Evolutionary conservation across 169 alveolate genomes (phyloP), one percentile per base, ranked within the genome.

Genomic region (Cryptosporidium ryanae): DNA sequence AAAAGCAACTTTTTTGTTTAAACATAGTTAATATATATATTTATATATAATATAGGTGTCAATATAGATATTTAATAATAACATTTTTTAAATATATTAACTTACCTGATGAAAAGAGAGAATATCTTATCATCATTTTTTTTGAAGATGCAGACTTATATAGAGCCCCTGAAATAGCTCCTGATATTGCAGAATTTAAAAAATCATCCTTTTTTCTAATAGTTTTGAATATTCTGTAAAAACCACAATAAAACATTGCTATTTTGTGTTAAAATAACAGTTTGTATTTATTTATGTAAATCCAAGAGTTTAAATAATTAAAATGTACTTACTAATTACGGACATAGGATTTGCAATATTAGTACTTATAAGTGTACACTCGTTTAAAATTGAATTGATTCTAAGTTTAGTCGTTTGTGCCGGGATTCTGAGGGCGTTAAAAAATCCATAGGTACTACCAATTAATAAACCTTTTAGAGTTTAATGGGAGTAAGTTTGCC

Each of bases 111-210:
- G 87, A 55, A 7, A 61, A 10, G 2, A 76, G 6, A 25, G 87
- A 54, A 44, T 76, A 76, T 48, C 76, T 76, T 44, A 49, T 61
- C 70, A 76, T 59, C 15, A 76, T 61, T 23, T 44, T 59, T 25
- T 15, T 59, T 21, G 87, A 76, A 12, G 87, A 76, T 21, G 87
- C 55, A 6, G 76, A 76, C 70, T 94, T 94, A 64, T 93, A 94
- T 6, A 94, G 83, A 29, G 95, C 96, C n/a, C 97, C 97, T 2
- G 97, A 87, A 43, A 90, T 68, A n/a, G 91, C 84, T 1, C 97
- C 97, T 7, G 96, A 92, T 4, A 91, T 66, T 15, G 94, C 83
- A 0, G 97, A 93, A 57, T 91, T 89, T 43, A 71, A 76, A 43
- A 52, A 43, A 65, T 94, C 97, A 49, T 93, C 94, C 2, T 57